Base-by-base conservation (phyloP, 1,284 basidiomycete genomes). In the Hymenochaete sp. region DNA sequence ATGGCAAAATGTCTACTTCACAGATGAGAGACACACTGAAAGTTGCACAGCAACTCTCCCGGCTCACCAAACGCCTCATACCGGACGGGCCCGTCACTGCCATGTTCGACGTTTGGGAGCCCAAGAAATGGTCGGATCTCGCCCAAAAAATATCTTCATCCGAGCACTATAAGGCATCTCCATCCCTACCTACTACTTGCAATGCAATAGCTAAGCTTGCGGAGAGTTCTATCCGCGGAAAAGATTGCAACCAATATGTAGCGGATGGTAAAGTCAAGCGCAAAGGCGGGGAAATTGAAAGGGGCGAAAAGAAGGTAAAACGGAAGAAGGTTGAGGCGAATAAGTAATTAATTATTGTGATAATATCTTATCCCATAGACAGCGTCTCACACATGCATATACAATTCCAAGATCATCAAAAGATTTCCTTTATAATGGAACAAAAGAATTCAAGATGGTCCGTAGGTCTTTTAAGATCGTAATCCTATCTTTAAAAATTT, bases 11-110 rank as follows among this genome's bases (percentile, higher is more conserved):
- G 45, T 84, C 78, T 22, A 70, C 82, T 1, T 62, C 75, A 6
- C 82, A 91, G 48, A 61, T 86, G 56, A 95, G 91, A 62, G 86
- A 91, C 24, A 62, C 91, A 11, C 63, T 90, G 50, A 93, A 91
- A 61, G 67, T 89, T 42, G 79, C 70, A 0, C 65, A 90, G 5
- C 63, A 75, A 16, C 75, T 78, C 27, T 70, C 79, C 9, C 78
- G 90, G 42, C 77, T 82, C 48, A 78, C 79, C 38, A 75, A 72
- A 49, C 70, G 66, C 18, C 58, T 75, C 16, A 22, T 50, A 25
- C 51, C 61, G 5, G 56, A 48, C 6, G n/a, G n/a, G n/a, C n/a
- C n/a, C n/a, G n/a, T n/a, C n/a, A 33, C 52, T 5, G 58, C 55
- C 9, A 58, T 61, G 10, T 47, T 65, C 3, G 47, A 56, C 1